A percentile compares a stretch with the other conserved stretches of the same genome.
Conservation (phyloP, 305 asterid species). For the Fraxinus albicans region DNA sequence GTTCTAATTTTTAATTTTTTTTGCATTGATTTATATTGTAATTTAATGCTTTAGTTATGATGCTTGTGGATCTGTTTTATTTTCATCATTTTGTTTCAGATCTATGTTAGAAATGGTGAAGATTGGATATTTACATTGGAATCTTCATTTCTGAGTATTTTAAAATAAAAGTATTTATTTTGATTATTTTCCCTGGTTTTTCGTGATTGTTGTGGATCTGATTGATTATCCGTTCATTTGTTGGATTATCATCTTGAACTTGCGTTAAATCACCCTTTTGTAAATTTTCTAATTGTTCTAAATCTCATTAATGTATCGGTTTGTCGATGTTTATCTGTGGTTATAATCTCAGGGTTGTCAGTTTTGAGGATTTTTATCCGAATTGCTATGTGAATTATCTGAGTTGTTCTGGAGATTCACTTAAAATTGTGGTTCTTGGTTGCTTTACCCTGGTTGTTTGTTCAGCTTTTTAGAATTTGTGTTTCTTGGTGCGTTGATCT, state of each 20-base stretch:
- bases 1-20: background rate
- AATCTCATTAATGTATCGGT: constrained; percentile 23
- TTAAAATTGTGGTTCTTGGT: constrained; percentile 10
- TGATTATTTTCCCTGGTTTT: background rate
- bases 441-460: background rate
- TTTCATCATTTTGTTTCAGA: constrained; percentile 31
- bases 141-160: constrained; percentile 21
- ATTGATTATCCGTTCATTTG: constrained; percentile 10
- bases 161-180: background rate
- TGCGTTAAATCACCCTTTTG: background rate
- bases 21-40: background rate
- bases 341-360: background rate
- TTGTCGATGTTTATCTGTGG: background rate
- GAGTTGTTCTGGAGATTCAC: background rate
- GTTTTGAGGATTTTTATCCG: background rate
- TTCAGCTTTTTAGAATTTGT: background rate
- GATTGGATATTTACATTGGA: constrained; percentile 34
- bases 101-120: constrained; percentile 36
- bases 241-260: background rate
- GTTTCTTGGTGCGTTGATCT: constrained; percentile 9
- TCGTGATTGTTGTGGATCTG: constrained; percentile 26
- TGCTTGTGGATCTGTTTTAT: constrained; percentile 43
- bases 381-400: constrained; percentile 21
- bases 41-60: constrained; percentile 14
- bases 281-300: constrained; percentile 6